Conservation (phyloP, 345 rosid genomes). For the Raphanus raphanistrum region DNA sequence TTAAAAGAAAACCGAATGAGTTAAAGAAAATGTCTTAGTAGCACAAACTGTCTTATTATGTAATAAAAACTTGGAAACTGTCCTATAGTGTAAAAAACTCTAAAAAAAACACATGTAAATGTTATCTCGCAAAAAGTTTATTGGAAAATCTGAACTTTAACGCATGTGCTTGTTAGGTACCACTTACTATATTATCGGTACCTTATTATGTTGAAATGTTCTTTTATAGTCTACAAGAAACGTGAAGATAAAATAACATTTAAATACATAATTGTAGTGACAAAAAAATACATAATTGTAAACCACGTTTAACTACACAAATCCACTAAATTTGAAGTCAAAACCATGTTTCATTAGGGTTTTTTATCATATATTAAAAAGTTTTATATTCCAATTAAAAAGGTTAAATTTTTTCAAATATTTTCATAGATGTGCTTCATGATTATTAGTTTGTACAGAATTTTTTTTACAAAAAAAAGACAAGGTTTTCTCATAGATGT, state of each 20-base stretch:
- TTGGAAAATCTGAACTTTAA: no score
- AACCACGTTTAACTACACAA: neutral
- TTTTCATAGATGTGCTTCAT: neutral
- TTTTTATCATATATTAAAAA: neutral
- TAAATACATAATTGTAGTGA: no score
- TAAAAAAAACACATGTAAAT: no score
- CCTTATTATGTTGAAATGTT: neutral
- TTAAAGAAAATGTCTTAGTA: no score
- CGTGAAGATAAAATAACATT: no score
- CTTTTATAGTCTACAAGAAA: neutral
- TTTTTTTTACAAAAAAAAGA: neutral
- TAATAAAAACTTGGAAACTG: no score
- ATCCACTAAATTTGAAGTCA: neutral
- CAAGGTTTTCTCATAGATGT: neutral
- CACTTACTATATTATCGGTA: neutral
- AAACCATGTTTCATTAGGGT: neutral
- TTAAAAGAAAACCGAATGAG: no score
- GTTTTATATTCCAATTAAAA: neutral
- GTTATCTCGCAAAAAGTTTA: no score
- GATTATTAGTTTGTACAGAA: neutral
- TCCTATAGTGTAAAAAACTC: no score
- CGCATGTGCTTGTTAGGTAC: no score
- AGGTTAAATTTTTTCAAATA: neutral
- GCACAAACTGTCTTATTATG: no score
- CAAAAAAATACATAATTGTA: no score